A percentile compares a stretch with the other conserved stretches of the same genome.
Evolutionary conservation across 495 filamentous ascomycete species (phyloP).

Genomic region (Ramalina peruviana): DNA sequence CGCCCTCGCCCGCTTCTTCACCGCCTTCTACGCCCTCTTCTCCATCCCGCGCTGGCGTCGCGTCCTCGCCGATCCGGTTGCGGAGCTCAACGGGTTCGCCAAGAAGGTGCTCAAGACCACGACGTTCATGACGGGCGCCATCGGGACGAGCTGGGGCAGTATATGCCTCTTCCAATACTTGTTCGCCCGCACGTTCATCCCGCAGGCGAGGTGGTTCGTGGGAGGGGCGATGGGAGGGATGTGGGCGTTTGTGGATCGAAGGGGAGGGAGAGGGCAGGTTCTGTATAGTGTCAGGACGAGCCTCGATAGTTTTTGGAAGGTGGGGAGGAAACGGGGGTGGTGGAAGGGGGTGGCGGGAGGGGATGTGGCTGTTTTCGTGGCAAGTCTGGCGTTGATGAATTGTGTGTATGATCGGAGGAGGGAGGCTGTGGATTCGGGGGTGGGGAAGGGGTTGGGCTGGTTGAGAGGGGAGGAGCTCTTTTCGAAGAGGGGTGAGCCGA

Average conservation of each 20-base stretch:
- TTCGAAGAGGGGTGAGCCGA: slow-evolving; percentile 30
- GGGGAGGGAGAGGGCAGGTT: slow-evolving; percentile 30
- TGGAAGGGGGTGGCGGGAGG: slow-evolving; percentile 70
- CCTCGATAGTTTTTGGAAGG: slow-evolving; percentile 77
- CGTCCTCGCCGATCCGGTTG: slow-evolving; percentile 51
- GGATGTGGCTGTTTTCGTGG: slow-evolving; percentile 69
- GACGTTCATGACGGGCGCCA: slow-evolving; percentile 58
- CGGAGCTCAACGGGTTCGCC: slow-evolving; percentile 48
- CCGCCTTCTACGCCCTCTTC: slow-evolving; percentile 53
- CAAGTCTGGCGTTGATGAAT: slow-evolving; percentile 62
- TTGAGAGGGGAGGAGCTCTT: slow-evolving; percentile 56
- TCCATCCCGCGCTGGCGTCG: slow-evolving; percentile 49
- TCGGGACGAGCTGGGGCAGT: slow-evolving; percentile 72
- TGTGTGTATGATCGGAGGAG: slow-evolving; percentile 62
- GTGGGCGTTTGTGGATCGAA: slow-evolving; percentile 59
- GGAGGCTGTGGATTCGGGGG: slow-evolving; percentile 48
- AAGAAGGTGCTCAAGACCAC: slow-evolving; percentile 44
- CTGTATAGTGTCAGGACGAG: slow-evolving; percentile 59
- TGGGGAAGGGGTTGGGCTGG: slow-evolving; percentile 58
- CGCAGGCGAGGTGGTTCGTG: slow-evolving; percentile 73
- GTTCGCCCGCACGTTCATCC: slow-evolving; percentile 59
- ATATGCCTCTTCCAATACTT: slow-evolving; percentile 75
- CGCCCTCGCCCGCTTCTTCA: slow-evolving; percentile 58
- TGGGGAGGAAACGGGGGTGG: slow-evolving; percentile 69
- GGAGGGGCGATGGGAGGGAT: slow-evolving; percentile 70